Evolutionary conservation across 345 rosid species (phyloP), one percentile per base, ranked within the genome.

Genomic region (Eucalyptus tenuipes): DNA sequence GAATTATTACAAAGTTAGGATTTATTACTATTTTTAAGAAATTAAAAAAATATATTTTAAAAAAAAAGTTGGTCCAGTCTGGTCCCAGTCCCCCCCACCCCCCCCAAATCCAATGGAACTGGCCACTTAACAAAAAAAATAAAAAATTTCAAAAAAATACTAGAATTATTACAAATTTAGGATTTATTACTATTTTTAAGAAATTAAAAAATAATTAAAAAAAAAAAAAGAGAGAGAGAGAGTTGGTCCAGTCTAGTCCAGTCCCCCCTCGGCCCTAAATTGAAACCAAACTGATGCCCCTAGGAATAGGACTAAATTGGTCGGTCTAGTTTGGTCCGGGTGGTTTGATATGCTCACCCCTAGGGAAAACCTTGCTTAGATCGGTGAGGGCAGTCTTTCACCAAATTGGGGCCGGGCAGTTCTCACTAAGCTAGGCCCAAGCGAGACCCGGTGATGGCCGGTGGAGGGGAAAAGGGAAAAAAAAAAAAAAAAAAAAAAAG

Each of bases 261-360:
- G 0, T 17, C 17, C 24, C 24, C 2, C 0, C 24, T 7, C 4
- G 40, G n/a, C 42, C 42, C 42, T 0, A 0, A 52, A 52, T 18
- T 4, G 10, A 0, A 52, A 52, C 24, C 0, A 52, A 0, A 52
- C 1, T 3, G 4, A 52, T 0, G 10, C 24, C 55, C 4, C 24
- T 17, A 52, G 9, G 55, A 18, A 8, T 18, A 8, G 57, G 57
- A 18, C 24, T 24, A 52, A 18, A 52, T 1, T 3, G 4, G 10
- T 10, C 2, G 0, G 0, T 52, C 10, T 0, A 7, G 1, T 52
- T 0, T 52, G 0, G 0, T 52, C 5, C 18, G 0, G 25, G 25
- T 8, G 25, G 57, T 20, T 0, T 10, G 0, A 52, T 18, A 52
- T 52, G 57, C 57, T 52, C 0, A 52, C 10, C 10, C 57, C 13